phyloP scores from a whole-genome alignment of 345 rosid species.

The Sonneratia alba region DNA sequence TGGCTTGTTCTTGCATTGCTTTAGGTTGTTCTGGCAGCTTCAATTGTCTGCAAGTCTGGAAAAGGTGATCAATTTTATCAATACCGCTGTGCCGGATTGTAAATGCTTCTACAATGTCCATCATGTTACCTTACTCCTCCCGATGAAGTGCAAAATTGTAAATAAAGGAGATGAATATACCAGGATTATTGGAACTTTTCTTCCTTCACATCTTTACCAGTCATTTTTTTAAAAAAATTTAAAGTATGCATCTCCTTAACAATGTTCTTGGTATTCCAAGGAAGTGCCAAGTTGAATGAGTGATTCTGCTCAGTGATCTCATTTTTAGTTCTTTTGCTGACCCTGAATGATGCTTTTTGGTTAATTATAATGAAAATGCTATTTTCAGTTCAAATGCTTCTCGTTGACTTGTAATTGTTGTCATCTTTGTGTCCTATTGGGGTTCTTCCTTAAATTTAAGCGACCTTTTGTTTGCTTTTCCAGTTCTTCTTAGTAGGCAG shows the following conservation, averaged over 20 bases:
- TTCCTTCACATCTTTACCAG: neutral
- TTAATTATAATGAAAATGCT: neutral
- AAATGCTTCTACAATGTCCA: neutral
- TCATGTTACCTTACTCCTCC: neutral
- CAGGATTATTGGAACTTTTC: neutral
- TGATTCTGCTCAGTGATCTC: neutral
- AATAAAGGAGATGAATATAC: neutral
- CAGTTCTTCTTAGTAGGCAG: conserved; percentile 94
- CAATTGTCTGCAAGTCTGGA: conserved; percentile 78
- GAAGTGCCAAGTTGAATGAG: neutral
- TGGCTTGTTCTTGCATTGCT: neutral
- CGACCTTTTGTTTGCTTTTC: conserved; percentile 5
- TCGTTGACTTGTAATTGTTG: neutral
- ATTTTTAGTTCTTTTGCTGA: neutral
- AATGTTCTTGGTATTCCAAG: neutral
- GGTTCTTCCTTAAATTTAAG: neutral
- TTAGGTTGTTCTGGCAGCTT: conserved; percentile 91
- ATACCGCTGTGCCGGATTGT: neutral
- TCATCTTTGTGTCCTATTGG: neutral
- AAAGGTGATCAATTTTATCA: conserved; percentile 56
- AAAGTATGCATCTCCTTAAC: neutral
- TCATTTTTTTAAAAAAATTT: neutral
- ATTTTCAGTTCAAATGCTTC: neutral
- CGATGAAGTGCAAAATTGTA: neutral
- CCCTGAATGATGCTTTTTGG: neutral